Percentiles rank a stretch among this genome's conserved stretches.
phyloP scores from a whole-genome alignment of 169 alveolate species.

The Cryptosporidium baileyi region DNA sequence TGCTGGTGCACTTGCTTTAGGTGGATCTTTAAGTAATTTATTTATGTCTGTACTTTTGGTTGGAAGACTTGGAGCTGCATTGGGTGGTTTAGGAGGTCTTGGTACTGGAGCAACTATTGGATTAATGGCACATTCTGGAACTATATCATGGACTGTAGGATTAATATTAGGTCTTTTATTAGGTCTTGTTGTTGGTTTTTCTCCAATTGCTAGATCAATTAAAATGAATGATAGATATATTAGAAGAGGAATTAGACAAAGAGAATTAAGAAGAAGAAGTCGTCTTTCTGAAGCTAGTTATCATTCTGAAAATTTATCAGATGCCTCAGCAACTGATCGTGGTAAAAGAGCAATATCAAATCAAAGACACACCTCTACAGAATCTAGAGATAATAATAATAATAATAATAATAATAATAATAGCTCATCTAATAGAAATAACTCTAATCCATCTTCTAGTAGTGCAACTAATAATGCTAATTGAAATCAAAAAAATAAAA shows the following conservation, averaged over 20 bases:
- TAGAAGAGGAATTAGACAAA: constrained; percentile 72
- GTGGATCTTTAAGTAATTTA: constrained; percentile 71
- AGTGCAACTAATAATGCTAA: constrained; percentile 38
- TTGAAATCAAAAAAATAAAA: neutral
- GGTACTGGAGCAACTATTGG: constrained; percentile 67
- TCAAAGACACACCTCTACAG: constrained; percentile 27
- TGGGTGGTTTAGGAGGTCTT: constrained; percentile 62
- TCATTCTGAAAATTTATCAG: constrained; percentile 57
- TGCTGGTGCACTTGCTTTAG: constrained; percentile 73
- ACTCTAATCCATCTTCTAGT: constrained; percentile 4
- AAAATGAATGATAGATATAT: constrained; percentile 75
- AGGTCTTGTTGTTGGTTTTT: constrained; percentile 73
- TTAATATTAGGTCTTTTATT: constrained; percentile 68
- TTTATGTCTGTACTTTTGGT: constrained; percentile 70
- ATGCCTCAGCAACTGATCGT: constrained; percentile 62
- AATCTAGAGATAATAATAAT: constrained; percentile 3
- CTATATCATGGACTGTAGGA: constrained; percentile 69
- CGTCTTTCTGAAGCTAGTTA: constrained; percentile 44
- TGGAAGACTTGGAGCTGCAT: constrained; percentile 71
- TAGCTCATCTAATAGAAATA: neutral
- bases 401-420: neutral
- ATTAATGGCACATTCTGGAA: constrained; percentile 69
- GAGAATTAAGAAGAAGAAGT: constrained; percentile 71
- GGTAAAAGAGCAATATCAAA: constrained; percentile 1
- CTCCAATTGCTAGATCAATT: constrained; percentile 74